Conservation (phyloP, 805 yeast genomes). For the Suhomyces xylopsoci region DNA sequence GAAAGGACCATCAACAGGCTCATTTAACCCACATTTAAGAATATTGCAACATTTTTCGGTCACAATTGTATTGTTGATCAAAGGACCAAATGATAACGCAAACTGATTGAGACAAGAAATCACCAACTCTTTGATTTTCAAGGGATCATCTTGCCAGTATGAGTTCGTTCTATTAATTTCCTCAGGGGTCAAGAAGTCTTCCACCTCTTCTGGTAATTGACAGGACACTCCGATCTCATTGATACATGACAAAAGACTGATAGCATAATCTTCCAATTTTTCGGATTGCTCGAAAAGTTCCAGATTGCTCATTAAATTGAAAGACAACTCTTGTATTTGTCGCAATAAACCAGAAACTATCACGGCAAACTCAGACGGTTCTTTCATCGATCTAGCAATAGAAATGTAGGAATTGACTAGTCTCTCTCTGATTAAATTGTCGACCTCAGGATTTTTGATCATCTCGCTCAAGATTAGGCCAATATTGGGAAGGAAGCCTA, state of each 20-base stretch:
- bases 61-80: slow-evolving; percentile 44
- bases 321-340: slow-evolving; percentile 12
- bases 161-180: slow-evolving; percentile 24
- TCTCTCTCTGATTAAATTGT: slow-evolving; percentile 52
- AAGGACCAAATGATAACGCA: slow-evolving; percentile 35
- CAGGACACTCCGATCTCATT: slow-evolving; percentile 71
- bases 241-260: slow-evolving; percentile 60
- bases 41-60: slow-evolving; percentile 64
- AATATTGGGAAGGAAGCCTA: slow-evolving; percentile 44
- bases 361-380: slow-evolving; percentile 36
- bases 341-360: slow-evolving; percentile 18
- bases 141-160: slow-evolving; percentile 52
- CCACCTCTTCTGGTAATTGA: slow-evolving; percentile 53
- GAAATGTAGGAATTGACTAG: slow-evolving; percentile 61
- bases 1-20: slow-evolving; percentile 64
- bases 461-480: slow-evolving; percentile 47
- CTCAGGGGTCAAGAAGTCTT: slow-evolving; percentile 33
- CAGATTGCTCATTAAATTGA: slow-evolving; percentile 7
- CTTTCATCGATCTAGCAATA: slow-evolving; percentile 52
- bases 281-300: slow-evolving; percentile 6
- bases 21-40: slow-evolving; percentile 62
- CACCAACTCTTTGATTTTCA: slow-evolving; percentile 41
- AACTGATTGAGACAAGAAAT: slow-evolving; percentile 40
- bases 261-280: slow-evolving; percentile 42
- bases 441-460: slow-evolving; percentile 39